Base-by-base conservation (phyloP, 73 alveolate genomes). In the Durusdinium trenchii region DNA sequence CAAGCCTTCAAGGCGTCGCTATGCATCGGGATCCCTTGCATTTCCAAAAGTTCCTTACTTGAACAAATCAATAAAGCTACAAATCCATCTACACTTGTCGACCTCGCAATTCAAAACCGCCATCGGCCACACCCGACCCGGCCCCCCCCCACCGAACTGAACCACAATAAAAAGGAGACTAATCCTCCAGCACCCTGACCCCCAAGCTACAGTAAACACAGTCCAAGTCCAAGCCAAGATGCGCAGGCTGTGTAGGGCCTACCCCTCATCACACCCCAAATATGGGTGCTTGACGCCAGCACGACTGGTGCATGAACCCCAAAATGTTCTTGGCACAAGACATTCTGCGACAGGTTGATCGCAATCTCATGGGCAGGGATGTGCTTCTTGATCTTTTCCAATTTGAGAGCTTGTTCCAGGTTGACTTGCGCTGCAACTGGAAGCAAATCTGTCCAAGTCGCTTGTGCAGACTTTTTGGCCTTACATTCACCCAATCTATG, bases 351-450 rank as follows among this genome's bases (percentile, higher is more conserved):
- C 64, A 86, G 23, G 60, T 86, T 86, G 82, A 86, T 86, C 14
- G 95, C 95, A 14, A 86, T 82, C 30, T 86, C 95, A 1, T 18
- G 0, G 20, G 60, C 42, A 6, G 67, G 7, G 47, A 86, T 9
- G n/a, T 57, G 28, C n/a, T 20, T 9, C 6, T 38, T 38, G 79
- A 86, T n/a, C 14, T 69, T 47, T 3, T 2, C 57, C 43, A 36
- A 0, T 32, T 54, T 10, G 83, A 36, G 0, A 3, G 95, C 95
- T 28, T n/a, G 57, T n/a, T 57, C 32, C 30, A 51, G 61, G 64
- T 86, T 86, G 83, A 86, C 64, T 5, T 40, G 43, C 12, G 95
- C 95, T 23, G 95, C 81, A 23, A 54, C 82, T 23, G 95, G 95
- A 23, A 86, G 83, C 52, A 86, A 54, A 4, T 54, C 81, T n/a